phyloP scores from a whole-genome alignment of 2,329 filamentous ascomycete species.

The Calonectria pseudoreteaudii region DNA sequence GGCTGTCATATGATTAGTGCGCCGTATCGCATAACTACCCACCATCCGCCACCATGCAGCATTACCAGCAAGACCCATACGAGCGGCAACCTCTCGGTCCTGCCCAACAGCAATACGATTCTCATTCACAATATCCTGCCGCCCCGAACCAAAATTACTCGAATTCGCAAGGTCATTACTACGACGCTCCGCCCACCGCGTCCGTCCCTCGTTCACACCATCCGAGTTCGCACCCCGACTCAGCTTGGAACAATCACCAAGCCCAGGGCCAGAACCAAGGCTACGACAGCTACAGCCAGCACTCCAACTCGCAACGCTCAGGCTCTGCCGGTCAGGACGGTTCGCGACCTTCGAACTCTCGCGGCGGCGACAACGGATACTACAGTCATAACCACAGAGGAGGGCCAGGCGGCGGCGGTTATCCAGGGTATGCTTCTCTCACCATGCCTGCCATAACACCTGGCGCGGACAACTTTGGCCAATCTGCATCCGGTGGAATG shows the following conservation, averaged over 20 bases:
- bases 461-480: slow-evolving; percentile 75
- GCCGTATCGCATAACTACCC: slow-evolving; percentile 27
- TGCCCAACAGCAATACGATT: slow-evolving; percentile 37
- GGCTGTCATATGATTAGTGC: slow-evolving; percentile 20
- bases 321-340: slow-evolving; percentile 38
- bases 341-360: slow-evolving; percentile 23
- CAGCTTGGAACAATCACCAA: slow-evolving; percentile 36
- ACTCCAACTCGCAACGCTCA: slow-evolving; percentile 33
- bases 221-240: slow-evolving; percentile 41
- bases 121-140: slow-evolving; percentile 36
- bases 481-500: slow-evolving; percentile 73
- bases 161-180: slow-evolving; percentile 37
- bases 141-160: slow-evolving; percentile 40
- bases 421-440: slow-evolving; percentile 40
- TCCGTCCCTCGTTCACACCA: slow-evolving; percentile 29
- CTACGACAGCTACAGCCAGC: slow-evolving; percentile 32
- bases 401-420: slow-evolving; percentile 36
- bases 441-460: slow-evolving; percentile 62
- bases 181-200: slow-evolving; percentile 39
- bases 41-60: slow-evolving; percentile 45
- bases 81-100: slow-evolving; percentile 52
- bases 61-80: slow-evolving; percentile 47
- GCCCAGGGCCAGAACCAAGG: slow-evolving; percentile 14
- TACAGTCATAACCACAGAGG: slow-evolving; percentile 29
- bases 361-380: slow-evolving; percentile 37